phyloP scores from a whole-genome alignment of 208 protist genomes.

The Porcisia hertigi region DNA sequence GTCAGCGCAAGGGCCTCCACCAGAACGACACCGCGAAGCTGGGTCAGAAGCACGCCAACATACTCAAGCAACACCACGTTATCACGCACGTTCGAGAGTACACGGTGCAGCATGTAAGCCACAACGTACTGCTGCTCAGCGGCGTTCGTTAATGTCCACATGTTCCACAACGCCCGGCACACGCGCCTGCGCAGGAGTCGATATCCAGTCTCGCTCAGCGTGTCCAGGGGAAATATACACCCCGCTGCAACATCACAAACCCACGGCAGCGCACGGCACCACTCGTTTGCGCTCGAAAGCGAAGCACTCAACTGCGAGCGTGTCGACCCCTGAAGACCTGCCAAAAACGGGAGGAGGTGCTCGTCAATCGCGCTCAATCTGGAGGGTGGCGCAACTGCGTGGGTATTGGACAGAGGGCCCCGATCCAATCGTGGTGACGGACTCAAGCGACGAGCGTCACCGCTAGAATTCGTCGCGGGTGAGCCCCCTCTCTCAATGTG shows the following conservation, averaged over 20 bases:
- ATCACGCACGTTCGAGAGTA: slow-evolving; percentile 42
- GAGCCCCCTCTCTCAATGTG: not conserved
- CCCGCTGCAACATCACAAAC: slow-evolving; percentile 40
- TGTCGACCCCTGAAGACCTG: not conserved
- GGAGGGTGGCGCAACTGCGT: not conserved
- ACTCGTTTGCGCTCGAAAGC: slow-evolving; percentile 6
- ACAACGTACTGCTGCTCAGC: slow-evolving; percentile 31
- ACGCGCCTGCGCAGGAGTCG: slow-evolving; percentile 37
- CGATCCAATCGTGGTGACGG: not conserved
- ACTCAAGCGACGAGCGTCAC: not conserved
- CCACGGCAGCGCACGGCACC: slow-evolving; percentile 40
- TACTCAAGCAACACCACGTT: slow-evolving; percentile 67
- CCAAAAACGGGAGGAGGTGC: not conserved
- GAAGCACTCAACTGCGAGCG: not conserved
- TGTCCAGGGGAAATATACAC: slow-evolving; percentile 31
- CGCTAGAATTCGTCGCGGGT: not conserved
- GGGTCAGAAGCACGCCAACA: slow-evolving; percentile 65
- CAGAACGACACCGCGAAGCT: slow-evolving; percentile 35
- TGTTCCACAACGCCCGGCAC: slow-evolving; percentile 55
- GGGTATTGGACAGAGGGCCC: not conserved
- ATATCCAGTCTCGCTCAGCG: slow-evolving; percentile 24
- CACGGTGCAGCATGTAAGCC: slow-evolving; percentile 44
- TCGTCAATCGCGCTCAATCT: no score
- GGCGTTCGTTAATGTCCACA: slow-evolving; percentile 27
- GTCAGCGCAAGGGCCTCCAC: slow-evolving; percentile 43